These are phyloP conservation scores for Zarea fungicola DNA, from an alignment of 2,329 filamentous ascomycete species.

Conservation along the genomic window DNA sequence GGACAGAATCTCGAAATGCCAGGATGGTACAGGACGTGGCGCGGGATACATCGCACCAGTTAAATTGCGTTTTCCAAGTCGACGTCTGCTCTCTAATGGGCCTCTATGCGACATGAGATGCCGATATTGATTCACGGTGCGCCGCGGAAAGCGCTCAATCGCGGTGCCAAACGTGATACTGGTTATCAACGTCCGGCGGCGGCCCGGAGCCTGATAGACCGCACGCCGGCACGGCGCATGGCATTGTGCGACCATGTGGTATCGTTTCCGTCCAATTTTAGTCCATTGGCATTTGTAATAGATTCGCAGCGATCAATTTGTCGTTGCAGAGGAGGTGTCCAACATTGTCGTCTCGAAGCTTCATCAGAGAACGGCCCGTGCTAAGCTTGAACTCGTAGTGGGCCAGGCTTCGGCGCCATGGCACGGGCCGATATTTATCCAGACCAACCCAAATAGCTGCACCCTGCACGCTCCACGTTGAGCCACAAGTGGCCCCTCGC, in stretches of 20 bases:
- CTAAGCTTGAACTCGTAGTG: no score
- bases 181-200: slow-evolving; percentile 27
- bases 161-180: slow-evolving; percentile 28
- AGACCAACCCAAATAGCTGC: slow-evolving; percentile 6
- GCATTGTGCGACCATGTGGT: slow-evolving; percentile 27
- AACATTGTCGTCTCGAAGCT: no score
- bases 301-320: no score
- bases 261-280: neutral
- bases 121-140: slow-evolving; percentile 20
- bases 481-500: slow-evolving; percentile 20
- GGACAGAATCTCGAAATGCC: slow-evolving; percentile 41
- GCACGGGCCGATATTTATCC: slow-evolving; percentile 19
- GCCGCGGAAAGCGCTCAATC: slow-evolving; percentile 26
- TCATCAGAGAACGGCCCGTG: no score
- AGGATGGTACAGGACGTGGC: slow-evolving; percentile 33
- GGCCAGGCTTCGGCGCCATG: no score
- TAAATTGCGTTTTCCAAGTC: slow-evolving; percentile 49
- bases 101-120: slow-evolving; percentile 42
- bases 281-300: neutral
- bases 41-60: slow-evolving; percentile 42
- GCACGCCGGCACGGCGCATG: slow-evolving; percentile 23
- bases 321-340: no score
- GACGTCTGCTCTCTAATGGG: slow-evolving; percentile 50
- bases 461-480: neutral
- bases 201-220: slow-evolving; percentile 17